These are phyloP conservation scores for Sordariomycetes sp. DNA, from an alignment of 2,329 filamentous ascomycete species.

Conservation along the genomic window DNA sequence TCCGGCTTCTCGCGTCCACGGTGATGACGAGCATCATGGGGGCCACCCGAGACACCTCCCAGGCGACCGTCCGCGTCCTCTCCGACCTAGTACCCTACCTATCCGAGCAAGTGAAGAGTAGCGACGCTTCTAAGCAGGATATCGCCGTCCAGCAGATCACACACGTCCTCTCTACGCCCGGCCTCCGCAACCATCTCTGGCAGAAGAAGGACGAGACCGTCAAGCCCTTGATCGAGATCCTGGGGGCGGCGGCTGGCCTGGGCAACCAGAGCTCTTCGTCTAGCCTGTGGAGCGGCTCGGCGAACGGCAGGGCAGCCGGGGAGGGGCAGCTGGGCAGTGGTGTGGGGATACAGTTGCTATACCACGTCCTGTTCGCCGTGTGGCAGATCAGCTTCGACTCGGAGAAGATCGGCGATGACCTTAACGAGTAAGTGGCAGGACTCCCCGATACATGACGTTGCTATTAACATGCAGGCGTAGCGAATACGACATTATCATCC, in stretches of 20 bases:
- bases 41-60: conserved; percentile 49
- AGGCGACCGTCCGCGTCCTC: conserved; percentile 64
- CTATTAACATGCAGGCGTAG: conserved; percentile 28
- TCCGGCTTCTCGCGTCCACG: conserved; percentile 81
- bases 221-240: conserved; percentile 69
- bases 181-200: conserved; percentile 80
- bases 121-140: conserved; percentile 85
- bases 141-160: conserved; percentile 93
- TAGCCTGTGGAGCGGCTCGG: conserved; percentile 49
- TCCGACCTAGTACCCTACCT: conserved; percentile 80
- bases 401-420: conserved; percentile 56
- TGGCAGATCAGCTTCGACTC: conserved; percentile 98
- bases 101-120: conserved; percentile 69
- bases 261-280: conserved; percentile 49
- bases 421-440: conserved; percentile 61
- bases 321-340: conserved; percentile 62
- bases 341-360: conserved; percentile 84
- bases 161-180: conserved; percentile 63
- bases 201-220: conserved; percentile 78
- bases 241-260: conserved; percentile 66
- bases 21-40: conserved; percentile 74
- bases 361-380: conserved; percentile 84
- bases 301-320: conserved; percentile 44
- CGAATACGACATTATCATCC: conserved; percentile 82
- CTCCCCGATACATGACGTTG: background rate